phyloP scores from a whole-genome alignment of 2,329 filamentous ascomycete genomes.

The Dothideomycetes sp. region DNA sequence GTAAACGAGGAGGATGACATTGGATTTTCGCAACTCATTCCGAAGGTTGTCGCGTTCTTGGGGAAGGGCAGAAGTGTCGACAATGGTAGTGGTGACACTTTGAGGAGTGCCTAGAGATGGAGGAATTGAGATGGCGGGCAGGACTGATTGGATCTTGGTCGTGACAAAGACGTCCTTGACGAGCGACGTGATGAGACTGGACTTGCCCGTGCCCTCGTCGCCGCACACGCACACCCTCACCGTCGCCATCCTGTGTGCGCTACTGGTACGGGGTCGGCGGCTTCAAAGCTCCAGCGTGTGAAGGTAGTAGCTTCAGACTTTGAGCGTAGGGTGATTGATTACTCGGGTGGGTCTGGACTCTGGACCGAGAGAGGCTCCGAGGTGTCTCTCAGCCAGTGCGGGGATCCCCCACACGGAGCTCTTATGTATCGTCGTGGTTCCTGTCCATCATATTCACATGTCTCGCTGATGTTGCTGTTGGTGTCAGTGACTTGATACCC shows the following conservation, averaged over 20 bases:
- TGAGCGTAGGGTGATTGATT: too few species aligned
- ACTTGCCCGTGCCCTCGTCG: conserved; percentile 92
- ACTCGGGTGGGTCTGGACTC: conserved; percentile 2
- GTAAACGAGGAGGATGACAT: conserved; percentile 93
- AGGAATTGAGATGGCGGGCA: conserved; percentile 91
- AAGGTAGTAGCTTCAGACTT: too few species aligned
- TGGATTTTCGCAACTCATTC: conserved; percentile 92
- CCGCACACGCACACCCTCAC: conserved; percentile 95
- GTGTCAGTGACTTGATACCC: too few species aligned
- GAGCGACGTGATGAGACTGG: conserved; percentile 68
- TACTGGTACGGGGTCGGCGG: too few species aligned
- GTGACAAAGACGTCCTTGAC: conserved; percentile 96
- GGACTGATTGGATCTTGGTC: conserved; percentile 87
- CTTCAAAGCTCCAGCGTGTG: too few species aligned
- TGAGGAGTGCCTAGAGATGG: conserved; percentile 88
- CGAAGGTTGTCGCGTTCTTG: conserved; percentile 84
- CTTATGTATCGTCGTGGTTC: too few species aligned
- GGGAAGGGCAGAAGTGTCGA: conserved; percentile 91
- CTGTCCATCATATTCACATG: too few species aligned
- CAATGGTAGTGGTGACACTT: conserved; percentile 93
- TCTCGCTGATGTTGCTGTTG: too few species aligned
- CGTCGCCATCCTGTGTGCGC: conserved; percentile 23
- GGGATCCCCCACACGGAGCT: too few species aligned
- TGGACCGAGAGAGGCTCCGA: too few species aligned
- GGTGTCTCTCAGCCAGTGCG: too few species aligned